Conservation (phyloP, 2,329 filamentous ascomycete species). For the Macroventuria anomochaeta region DNA sequence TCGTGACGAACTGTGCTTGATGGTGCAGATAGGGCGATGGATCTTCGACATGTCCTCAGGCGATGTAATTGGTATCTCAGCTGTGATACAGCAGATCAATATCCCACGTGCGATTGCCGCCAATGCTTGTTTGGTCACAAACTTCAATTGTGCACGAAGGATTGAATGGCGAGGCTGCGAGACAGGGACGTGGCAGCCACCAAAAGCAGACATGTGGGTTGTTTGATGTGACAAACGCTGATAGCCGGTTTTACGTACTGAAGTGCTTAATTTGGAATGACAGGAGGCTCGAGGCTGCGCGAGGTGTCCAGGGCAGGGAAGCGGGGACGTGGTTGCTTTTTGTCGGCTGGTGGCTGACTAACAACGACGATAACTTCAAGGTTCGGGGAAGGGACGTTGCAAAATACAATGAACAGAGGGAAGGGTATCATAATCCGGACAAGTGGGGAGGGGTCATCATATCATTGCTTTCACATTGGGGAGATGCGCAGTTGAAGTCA, state of each 20-base stretch:
- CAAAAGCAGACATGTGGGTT: not conserved
- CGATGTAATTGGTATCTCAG: not conserved
- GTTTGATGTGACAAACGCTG: slow-evolving; percentile 5
- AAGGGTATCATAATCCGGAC: not conserved
- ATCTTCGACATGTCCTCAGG: not conserved
- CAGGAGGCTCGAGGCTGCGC: not conserved
- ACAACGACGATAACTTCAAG: slow-evolving; percentile 1
- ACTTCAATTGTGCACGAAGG: not conserved
- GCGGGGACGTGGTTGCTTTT: slow-evolving; percentile 8
- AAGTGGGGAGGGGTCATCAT: too few relatives aligned
- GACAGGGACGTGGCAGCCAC: slow-evolving; percentile 3
- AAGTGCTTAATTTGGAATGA: not conserved
- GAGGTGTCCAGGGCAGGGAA: not conserved
- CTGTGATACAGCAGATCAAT: not conserved
- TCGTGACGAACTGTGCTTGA: not conserved
- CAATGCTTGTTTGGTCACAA: not conserved
- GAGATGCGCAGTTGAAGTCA: not conserved
- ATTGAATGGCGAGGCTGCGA: slow-evolving; percentile 4
- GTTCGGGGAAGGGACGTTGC: not conserved
- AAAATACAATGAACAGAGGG: not conserved
- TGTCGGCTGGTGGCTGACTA: slow-evolving; percentile 3
- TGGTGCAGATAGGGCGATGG: not conserved
- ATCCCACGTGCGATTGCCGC: not conserved
- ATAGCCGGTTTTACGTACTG: slow-evolving; percentile 11
- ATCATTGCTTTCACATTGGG: not conserved